Conservation (phyloP, 306 rosid species). For the Ammopiptanthus mongolicus region DNA sequence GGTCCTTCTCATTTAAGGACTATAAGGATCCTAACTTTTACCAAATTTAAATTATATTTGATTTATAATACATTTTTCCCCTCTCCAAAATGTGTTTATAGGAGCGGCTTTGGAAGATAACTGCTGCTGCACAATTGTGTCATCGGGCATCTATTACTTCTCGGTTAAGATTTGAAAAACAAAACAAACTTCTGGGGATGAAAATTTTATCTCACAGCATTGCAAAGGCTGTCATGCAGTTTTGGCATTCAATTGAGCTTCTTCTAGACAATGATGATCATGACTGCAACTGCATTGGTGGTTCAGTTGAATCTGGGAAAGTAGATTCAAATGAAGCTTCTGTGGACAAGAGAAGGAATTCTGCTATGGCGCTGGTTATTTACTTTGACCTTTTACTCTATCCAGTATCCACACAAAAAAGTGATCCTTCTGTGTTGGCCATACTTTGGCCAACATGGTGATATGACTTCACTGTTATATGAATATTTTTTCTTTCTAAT, state of each 20-base stretch:
- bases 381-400: constrained; percentile 14
- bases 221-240: constrained; percentile 88
- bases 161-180: constrained; percentile 60
- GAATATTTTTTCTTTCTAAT: background rate
- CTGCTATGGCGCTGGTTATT: constrained; percentile 38
- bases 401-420: background rate
- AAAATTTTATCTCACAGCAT: constrained; percentile 69
- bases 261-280: constrained; percentile 34
- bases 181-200: constrained; percentile 39
- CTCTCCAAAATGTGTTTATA: constrained; percentile 24
- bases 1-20: background rate
- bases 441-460: constrained; percentile 12
- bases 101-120: constrained; percentile 97
- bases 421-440: background rate
- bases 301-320: constrained; percentile 30
- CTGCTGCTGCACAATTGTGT: constrained; percentile 82
- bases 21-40: background rate
- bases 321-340: constrained; percentile 38
- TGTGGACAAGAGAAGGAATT: constrained; percentile 32
- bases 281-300: constrained; percentile 17
- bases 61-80: constrained; percentile 1
- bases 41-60: background rate
- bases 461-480: background rate
- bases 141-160: constrained; percentile 63
- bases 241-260: constrained; percentile 87